Evolutionary conservation across 495 filamentous ascomycete species (phyloP).

Genomic region (Lasiosphaeria miniovina): DNA sequence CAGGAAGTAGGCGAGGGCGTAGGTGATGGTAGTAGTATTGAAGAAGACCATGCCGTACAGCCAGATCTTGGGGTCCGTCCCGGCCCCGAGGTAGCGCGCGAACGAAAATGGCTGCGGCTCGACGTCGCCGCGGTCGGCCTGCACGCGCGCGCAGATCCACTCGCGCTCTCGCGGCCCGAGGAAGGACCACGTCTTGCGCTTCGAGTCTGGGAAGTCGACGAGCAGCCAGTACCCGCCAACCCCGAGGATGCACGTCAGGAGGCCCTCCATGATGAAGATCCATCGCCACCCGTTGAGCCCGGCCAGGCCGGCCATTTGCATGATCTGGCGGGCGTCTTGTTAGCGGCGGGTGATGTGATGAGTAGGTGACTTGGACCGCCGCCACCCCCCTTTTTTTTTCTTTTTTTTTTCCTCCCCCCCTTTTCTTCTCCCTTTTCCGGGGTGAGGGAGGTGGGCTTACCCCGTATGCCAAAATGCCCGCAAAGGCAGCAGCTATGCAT

Average conservation of each 20-base stretch:
- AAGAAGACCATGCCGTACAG: conserved; percentile 58
- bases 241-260: conserved; percentile 47
- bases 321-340: conserved; percentile 33
- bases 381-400: neutral
- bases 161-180: conserved; percentile 46
- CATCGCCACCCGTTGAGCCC: conserved; percentile 59
- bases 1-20: conserved; percentile 66
- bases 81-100: conserved; percentile 47
- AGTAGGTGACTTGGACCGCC: too few species aligned
- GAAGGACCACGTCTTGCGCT: conserved; percentile 51
- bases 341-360: too few species aligned
- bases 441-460: conserved; percentile 18
- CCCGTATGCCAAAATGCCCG: conserved; percentile 63
- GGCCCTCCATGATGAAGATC: conserved; percentile 62
- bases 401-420: neutral
- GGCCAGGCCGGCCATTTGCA: conserved; percentile 52
- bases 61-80: conserved; percentile 59
- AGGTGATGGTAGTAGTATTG: conserved; percentile 56
- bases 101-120: conserved; percentile 49
- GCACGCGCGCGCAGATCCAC: conserved; percentile 58
- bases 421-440: neutral
- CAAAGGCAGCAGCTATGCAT: conserved; percentile 57
- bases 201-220: conserved; percentile 60
- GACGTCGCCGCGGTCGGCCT: conserved; percentile 57
- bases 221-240: conserved; percentile 50